These are phyloP conservation scores for Platismatia glauca DNA, from an alignment of 495 filamentous ascomycete genomes.

Conservation along the genomic window DNA sequence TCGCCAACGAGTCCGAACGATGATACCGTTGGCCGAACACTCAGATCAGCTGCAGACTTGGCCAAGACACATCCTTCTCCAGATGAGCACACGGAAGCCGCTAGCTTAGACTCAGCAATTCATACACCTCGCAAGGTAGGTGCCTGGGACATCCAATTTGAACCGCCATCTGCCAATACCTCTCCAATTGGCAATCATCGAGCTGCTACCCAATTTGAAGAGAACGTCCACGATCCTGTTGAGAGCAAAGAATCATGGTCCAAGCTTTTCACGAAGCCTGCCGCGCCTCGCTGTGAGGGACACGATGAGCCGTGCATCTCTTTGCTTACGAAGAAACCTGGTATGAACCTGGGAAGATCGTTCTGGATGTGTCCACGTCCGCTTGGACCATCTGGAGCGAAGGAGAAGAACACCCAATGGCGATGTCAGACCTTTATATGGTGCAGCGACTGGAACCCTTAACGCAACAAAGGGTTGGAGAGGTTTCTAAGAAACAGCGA, in stretches of 20 bases:
- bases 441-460: constrained; percentile 72
- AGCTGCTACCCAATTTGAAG: constrained; percentile 11
- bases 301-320: constrained; percentile 81
- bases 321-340: constrained; percentile 74
- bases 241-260: constrained; percentile 75
- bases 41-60: not conserved
- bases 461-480: constrained; percentile 5
- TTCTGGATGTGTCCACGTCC: constrained; percentile 85
- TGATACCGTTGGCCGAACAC: not conserved
- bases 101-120: not conserved
- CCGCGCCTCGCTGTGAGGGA: constrained; percentile 65
- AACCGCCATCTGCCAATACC: constrained; percentile 3
- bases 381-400: constrained; percentile 70
- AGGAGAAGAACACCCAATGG: constrained; percentile 75
- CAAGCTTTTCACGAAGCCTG: constrained; percentile 69
- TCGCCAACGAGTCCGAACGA: not conserved
- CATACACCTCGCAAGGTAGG: not conserved
- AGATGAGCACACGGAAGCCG: not conserved
- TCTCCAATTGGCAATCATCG: constrained; percentile 1
- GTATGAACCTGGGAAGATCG: constrained; percentile 69
- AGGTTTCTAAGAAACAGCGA: not conserved
- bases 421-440: constrained; percentile 84
- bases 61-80: not conserved
- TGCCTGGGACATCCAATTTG: not conserved
- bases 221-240: constrained; percentile 56